These are phyloP conservation scores for Ogataea siamensis DNA, from an alignment of 805 yeast species.

Conservation along the genomic window DNA sequence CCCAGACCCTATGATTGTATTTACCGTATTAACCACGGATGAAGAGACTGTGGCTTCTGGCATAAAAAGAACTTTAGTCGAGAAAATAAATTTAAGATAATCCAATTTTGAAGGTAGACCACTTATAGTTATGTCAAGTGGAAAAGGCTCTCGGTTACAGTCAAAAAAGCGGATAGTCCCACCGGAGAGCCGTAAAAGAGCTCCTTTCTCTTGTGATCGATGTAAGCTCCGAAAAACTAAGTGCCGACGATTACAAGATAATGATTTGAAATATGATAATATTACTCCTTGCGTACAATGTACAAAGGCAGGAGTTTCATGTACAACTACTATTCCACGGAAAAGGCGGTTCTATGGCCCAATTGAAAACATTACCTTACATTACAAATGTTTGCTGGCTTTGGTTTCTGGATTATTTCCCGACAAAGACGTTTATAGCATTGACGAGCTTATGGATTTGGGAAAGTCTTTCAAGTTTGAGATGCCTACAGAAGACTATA, in stretches of 20 bases:
- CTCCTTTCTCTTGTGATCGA: slow-evolving; percentile 45
- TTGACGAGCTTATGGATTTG: slow-evolving; percentile 40
- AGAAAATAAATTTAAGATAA: background rate
- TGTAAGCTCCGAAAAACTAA: slow-evolving; percentile 44
- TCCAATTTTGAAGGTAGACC: too few relatives aligned
- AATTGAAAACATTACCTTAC: slow-evolving; percentile 41
- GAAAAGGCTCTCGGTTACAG: slow-evolving; percentile 16
- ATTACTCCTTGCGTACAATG: slow-evolving; percentile 42
- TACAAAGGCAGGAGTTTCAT: slow-evolving; percentile 36
- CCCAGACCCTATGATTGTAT: slow-evolving; percentile 82
- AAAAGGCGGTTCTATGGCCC: slow-evolving; percentile 42
- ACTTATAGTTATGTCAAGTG: slow-evolving; percentile 1
- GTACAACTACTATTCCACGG: slow-evolving; percentile 42
- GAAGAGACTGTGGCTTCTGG: slow-evolving; percentile 46
- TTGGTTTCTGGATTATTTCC: slow-evolving; percentile 43
- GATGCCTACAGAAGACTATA: slow-evolving; percentile 34
- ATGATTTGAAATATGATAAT: slow-evolving; percentile 36
- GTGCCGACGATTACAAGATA: slow-evolving; percentile 38
- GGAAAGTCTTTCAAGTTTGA: slow-evolving; percentile 35
- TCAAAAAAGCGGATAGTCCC: slow-evolving; percentile 38
- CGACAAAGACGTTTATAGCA: slow-evolving; percentile 41
- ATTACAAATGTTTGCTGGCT: slow-evolving; percentile 40
- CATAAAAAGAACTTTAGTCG: background rate
- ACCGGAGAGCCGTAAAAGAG: slow-evolving; percentile 39
- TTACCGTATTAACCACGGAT: slow-evolving; percentile 64